These are phyloP conservation scores for Mikania micrantha DNA, from an alignment of 129 eudicot species.

Conservation along the genomic window DNA sequence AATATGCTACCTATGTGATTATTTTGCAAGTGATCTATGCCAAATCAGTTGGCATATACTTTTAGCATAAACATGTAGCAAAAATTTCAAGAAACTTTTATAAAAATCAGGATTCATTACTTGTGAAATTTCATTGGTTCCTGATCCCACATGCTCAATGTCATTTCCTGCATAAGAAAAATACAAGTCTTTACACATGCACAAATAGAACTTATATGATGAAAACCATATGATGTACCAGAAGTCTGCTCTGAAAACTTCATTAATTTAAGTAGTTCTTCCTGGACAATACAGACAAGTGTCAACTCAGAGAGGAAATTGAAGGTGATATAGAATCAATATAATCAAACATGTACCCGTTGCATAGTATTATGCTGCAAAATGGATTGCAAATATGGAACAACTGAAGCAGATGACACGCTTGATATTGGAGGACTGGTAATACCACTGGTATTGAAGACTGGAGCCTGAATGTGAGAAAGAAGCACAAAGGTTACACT, in stretches of 20 bases:
- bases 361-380: constrained; percentile 76
- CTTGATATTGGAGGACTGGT: constrained; percentile 30
- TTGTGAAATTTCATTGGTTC: constrained; percentile 43
- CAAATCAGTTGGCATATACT: not conserved
- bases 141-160: constrained; percentile 44
- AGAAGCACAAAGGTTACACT: constrained; percentile 23
- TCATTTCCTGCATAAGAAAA: constrained; percentile 39
- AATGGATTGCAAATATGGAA: constrained; percentile 74
- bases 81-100: not conserved
- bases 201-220: constrained; percentile 2
- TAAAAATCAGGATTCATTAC: constrained; percentile 24
- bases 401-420: constrained; percentile 53
- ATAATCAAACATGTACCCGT: constrained; percentile 46
- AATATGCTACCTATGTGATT: not conserved
- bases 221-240: constrained; percentile 35
- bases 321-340: constrained; percentile 3
- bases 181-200: not conserved
- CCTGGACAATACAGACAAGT: constrained; percentile 38
- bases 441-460: constrained; percentile 35
- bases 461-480: constrained; percentile 38
- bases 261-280: constrained; percentile 69
- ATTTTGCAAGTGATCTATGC: not conserved
- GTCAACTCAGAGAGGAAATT: constrained; percentile 7
- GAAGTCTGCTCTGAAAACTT: constrained; percentile 63
- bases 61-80: not conserved